Evolutionary conservation across 2,329 filamentous ascomycete species (phyloP).

Genomic region (Botrytis fragariae): DNA sequence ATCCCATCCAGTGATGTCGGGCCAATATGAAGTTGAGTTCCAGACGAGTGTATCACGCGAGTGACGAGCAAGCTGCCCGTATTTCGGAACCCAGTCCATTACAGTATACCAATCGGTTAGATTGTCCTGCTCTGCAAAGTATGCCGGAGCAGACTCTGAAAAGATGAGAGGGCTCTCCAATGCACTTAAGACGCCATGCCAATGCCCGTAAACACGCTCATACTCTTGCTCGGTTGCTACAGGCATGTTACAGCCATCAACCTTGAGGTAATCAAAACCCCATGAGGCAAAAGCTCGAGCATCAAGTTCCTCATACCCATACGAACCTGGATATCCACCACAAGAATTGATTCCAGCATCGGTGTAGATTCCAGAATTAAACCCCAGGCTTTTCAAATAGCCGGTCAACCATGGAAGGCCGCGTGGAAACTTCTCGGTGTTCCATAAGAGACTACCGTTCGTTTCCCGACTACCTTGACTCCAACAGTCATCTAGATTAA

Average conservation of each 20-base stretch:
- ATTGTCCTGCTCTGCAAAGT: constrained; percentile 48
- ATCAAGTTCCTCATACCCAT: constrained; percentile 57
- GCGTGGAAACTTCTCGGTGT: constrained; percentile 53
- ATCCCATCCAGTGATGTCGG: constrained; percentile 41
- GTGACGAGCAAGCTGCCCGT: constrained; percentile 42
- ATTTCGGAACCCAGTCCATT: constrained; percentile 43
- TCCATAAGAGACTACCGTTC: constrained; percentile 45
- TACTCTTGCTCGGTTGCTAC: constrained; percentile 41
- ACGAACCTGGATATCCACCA: constrained; percentile 55
- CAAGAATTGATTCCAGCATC: constrained; percentile 49
- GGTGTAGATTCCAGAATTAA: constrained; percentile 64
- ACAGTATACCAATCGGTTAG: constrained; percentile 45
- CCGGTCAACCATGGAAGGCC: constrained; percentile 56
- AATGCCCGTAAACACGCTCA: constrained; percentile 42
- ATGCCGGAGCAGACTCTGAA: constrained; percentile 45
- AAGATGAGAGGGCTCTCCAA: constrained; percentile 37
- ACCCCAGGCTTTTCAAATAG: constrained; percentile 54
- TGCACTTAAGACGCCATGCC: constrained; percentile 42
- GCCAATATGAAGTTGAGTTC: constrained; percentile 33
- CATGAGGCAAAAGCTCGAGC: constrained; percentile 53
- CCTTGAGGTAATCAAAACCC: constrained; percentile 60
- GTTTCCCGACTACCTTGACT: constrained; percentile 45
- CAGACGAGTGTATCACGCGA: constrained; percentile 36
- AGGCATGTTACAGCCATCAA: constrained; percentile 53
- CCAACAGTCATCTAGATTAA: constrained; percentile 65